Conservation (phyloP, 768 basidiomycete genomes). For the Tylopilus intermedius region DNA sequence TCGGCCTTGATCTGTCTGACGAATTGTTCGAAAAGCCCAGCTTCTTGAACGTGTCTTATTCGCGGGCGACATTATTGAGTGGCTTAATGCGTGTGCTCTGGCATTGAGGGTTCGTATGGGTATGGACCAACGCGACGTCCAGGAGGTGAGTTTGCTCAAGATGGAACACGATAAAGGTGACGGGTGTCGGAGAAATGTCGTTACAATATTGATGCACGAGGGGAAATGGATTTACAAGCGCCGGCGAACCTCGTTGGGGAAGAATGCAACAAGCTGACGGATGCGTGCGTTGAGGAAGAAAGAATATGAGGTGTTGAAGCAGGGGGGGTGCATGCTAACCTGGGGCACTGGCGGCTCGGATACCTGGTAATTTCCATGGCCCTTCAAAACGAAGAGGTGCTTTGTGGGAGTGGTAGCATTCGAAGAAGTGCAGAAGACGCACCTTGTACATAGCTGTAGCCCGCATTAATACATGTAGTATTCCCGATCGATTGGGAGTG, state of each 20-base stretch:
- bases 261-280: constrained; percentile 30
- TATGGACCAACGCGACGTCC: constrained; percentile 7
- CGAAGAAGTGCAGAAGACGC: constrained; percentile 46
- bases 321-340: constrained; percentile 41
- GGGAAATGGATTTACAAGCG: constrained; percentile 42
- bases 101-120: background rate
- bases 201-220: constrained; percentile 63
- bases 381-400: constrained; percentile 65
- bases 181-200: constrained; percentile 29
- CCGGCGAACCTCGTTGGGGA: background rate
- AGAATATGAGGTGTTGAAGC: constrained; percentile 44
- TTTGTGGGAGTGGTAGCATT: constrained; percentile 57
- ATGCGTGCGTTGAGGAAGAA: background rate
- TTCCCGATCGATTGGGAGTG: background rate
- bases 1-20: constrained; percentile 60
- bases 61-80: constrained; percentile 62
- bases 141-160: constrained; percentile 65
- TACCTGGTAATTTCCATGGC: constrained; percentile 67
- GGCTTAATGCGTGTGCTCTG: constrained; percentile 54
- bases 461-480: background rate
- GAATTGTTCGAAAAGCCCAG: constrained; percentile 52
- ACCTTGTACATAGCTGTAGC: constrained; percentile 25
- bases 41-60: constrained; percentile 51
- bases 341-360: constrained; percentile 48
- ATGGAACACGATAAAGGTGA: constrained; percentile 67